These are phyloP conservation scores for Pleurotus eryngii DNA, from an alignment of 768 basidiomycete species.

Conservation along the genomic window DNA sequence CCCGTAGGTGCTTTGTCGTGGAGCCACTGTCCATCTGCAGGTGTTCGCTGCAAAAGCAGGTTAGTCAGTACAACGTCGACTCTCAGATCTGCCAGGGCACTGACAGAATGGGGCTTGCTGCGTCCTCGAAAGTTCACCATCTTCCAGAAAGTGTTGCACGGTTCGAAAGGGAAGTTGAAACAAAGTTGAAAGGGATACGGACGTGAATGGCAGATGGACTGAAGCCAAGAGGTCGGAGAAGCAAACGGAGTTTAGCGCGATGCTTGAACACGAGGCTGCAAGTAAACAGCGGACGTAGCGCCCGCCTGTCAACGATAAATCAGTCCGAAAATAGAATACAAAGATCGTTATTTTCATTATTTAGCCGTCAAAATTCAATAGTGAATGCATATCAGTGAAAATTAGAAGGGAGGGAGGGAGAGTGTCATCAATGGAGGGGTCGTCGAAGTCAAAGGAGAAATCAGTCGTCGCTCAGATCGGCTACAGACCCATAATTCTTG, in stretches of 20 bases:
- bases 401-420: no score
- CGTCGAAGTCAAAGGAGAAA: not conserved
- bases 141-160: not conserved
- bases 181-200: not conserved
- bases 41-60: not conserved
- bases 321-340: no score
- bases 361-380: no score
- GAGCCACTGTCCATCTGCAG: constrained; percentile 64
- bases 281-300: no score
- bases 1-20: constrained; percentile 70
- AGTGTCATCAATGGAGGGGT: no score
- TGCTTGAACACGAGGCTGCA: no score
- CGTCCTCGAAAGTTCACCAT: not conserved
- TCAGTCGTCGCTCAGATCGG: constrained; percentile 11
- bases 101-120: constrained; percentile 2
- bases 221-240: not conserved
- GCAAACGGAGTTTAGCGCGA: not conserved
- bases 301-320: not conserved
- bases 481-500: constrained; percentile 58
- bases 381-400: no score
- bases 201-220: not conserved
- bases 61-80: not conserved
- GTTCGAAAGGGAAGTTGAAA: not conserved
- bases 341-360: no score
- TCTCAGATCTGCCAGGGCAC: not conserved